These are phyloP conservation scores for Nothophytophthora sp. DNA, from an alignment of 352 stramenopile genomes.

Conservation along the genomic window DNA sequence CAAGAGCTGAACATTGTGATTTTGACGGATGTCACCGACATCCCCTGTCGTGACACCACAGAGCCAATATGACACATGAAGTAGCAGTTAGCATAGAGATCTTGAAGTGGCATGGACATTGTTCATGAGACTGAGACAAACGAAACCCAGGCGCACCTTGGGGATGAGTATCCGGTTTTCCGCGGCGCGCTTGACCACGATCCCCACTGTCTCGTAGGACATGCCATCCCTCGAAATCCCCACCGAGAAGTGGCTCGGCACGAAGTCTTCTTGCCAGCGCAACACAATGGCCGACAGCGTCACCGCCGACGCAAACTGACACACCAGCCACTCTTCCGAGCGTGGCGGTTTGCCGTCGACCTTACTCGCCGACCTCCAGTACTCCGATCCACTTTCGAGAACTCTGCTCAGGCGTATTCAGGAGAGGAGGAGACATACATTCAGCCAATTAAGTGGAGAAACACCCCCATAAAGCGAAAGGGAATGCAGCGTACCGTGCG, in stretches of 20 bases:
- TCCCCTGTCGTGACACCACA: conserved; percentile 30
- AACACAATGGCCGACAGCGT: conserved; percentile 47
- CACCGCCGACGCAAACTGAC: conserved; percentile 51
- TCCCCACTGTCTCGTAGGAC: conserved; percentile 49
- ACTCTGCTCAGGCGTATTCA: conserved; percentile 40
- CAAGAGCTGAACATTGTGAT: conserved; percentile 40
- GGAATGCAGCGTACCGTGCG: conserved; percentile 33
- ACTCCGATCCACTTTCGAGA: conserved; percentile 33
- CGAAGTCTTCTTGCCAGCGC: conserved; percentile 44
- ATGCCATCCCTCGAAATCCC: conserved; percentile 46
- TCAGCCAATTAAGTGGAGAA: too few species aligned
- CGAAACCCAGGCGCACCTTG: too few species aligned
- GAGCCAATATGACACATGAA: too few species aligned
- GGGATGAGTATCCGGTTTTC: conserved; percentile 43
- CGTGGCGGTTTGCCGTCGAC: conserved; percentile 9
- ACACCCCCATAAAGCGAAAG: not conserved
- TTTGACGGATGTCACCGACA: conserved; percentile 40
- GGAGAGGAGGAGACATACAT: too few species aligned
- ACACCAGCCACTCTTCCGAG: conserved; percentile 50
- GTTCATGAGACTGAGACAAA: too few species aligned
- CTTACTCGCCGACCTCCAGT: conserved; percentile 45
- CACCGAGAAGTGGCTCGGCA: conserved; percentile 44
- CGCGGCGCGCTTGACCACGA: conserved; percentile 29
- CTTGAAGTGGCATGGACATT: too few species aligned
- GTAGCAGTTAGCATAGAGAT: too few species aligned